phyloP scores from a whole-genome alignment of 495 filamentous ascomycete species.

The Cairneyella variabilis region DNA sequence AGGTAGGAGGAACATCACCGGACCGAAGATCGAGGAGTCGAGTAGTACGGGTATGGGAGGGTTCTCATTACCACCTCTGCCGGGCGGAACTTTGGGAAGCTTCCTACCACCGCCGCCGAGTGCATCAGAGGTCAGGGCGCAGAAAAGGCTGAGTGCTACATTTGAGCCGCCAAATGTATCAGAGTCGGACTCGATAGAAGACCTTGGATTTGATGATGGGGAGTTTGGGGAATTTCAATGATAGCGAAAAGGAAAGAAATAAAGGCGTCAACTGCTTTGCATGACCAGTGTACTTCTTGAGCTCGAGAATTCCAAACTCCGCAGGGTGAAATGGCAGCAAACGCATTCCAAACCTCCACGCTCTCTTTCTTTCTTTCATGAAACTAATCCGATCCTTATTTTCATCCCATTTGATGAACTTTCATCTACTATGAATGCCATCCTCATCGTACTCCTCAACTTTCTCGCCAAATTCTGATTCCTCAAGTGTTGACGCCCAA shows the following conservation, averaged over 20 bases:
- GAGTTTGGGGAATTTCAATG: slow-evolving; percentile 63
- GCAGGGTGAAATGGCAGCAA: too few species aligned
- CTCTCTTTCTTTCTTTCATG: too few species aligned
- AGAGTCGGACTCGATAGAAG: slow-evolving; percentile 38
- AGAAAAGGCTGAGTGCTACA: slow-evolving; percentile 41
- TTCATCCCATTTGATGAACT: too few species aligned
- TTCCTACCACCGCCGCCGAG: slow-evolving; percentile 62
- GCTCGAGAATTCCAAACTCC: too few species aligned
- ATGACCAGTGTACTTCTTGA: too few species aligned
- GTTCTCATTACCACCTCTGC: slow-evolving; percentile 52
- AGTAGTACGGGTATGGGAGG: slow-evolving; percentile 28
- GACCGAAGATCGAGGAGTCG: slow-evolving; percentile 8
- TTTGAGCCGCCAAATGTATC: slow-evolving; percentile 19
- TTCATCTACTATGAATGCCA: too few species aligned
- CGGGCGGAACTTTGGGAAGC: slow-evolving; percentile 24
- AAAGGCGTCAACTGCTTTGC: too few species aligned
- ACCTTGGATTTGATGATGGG: slow-evolving; percentile 62
- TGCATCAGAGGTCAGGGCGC: slow-evolving; percentile 46
- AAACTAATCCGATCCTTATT: too few species aligned
- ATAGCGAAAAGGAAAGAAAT: too few species aligned
- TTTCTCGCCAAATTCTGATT: not conserved
- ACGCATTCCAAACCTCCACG: too few species aligned
- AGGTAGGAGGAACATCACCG: slow-evolving; percentile 28
- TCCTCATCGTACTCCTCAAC: not conserved
- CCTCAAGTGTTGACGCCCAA: not conserved